phyloP scores from a whole-genome alignment of 257 asterid species.

The Solanum chilense region DNA sequence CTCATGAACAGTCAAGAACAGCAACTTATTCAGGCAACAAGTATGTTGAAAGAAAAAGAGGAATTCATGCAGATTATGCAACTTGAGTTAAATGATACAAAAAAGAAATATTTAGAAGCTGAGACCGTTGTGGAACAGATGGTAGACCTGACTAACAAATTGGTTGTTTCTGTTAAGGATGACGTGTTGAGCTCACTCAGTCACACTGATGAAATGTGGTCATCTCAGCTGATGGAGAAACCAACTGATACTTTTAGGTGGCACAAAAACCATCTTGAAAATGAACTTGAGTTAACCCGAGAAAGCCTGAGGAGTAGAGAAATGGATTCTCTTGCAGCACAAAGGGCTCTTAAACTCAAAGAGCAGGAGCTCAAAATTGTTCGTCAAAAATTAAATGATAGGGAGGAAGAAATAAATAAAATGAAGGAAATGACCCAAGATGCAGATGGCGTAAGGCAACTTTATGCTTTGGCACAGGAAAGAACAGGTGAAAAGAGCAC shows the following conservation, averaged over 20 bases:
- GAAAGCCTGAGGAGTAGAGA: slow-evolving; percentile 59
- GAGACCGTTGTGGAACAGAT: slow-evolving; percentile 50
- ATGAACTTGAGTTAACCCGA: slow-evolving; percentile 46
- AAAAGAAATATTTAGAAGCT: slow-evolving; percentile 52
- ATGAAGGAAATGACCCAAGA: slow-evolving; percentile 38
- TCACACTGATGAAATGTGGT: slow-evolving; percentile 2
- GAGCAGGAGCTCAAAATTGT: slow-evolving; percentile 54
- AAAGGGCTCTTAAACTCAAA: slow-evolving; percentile 46
- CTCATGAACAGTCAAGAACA: slow-evolving; percentile 38
- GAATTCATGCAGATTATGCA: slow-evolving; percentile 40
- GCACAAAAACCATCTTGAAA: slow-evolving; percentile 47
- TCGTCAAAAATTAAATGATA: slow-evolving; percentile 27
- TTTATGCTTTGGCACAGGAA: slow-evolving; percentile 48
- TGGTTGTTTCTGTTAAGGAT: slow-evolving; percentile 31
- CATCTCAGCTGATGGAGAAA: slow-evolving; percentile 7
- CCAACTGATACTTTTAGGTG: slow-evolving; percentile 18
- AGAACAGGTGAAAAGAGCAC: slow-evolving; percentile 36
- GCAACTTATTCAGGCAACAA: slow-evolving; percentile 37
- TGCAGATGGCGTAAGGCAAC: slow-evolving; percentile 29
- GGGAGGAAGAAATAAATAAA: slow-evolving; percentile 47
- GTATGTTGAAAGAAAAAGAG: slow-evolving; percentile 54
- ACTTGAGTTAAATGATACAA: slow-evolving; percentile 33
- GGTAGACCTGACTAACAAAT: slow-evolving; percentile 53
- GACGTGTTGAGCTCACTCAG: slow-evolving; percentile 10
- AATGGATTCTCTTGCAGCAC: slow-evolving; percentile 50